A percentile compares a stretch with the other conserved stretches of the same genome.
Evolutionary conservation across 108 stramenopile genomes (phyloP).

Genomic region (Cyclostephanos invisitatus): DNA sequence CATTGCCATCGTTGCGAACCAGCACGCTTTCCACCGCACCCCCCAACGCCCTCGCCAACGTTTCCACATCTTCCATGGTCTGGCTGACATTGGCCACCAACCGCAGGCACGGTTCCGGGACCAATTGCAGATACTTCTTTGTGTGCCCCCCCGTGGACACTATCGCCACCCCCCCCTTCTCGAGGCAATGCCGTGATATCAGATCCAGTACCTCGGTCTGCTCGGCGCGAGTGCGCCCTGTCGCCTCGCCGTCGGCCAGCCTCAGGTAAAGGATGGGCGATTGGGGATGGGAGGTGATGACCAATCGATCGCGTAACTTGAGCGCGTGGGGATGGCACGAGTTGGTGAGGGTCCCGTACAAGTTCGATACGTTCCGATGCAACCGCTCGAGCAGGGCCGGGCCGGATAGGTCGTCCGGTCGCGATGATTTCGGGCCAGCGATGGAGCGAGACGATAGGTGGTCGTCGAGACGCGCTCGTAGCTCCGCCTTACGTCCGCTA

Average conservation of each 20-base stretch:
- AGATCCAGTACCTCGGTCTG: constrained; percentile 62
- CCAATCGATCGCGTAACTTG: constrained; percentile 48
- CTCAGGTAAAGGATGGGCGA: constrained; percentile 81
- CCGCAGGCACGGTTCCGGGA: constrained; percentile 79
- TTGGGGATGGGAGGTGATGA: constrained; percentile 68
- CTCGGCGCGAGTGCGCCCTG: constrained; percentile 40
- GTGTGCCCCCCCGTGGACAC: constrained; percentile 71
- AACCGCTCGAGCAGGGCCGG: constrained; percentile 21
- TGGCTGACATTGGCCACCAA: constrained; percentile 71
- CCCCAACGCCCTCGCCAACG: constrained; percentile 41
- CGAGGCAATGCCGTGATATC: constrained; percentile 72
- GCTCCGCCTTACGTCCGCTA: constrained; percentile 19
- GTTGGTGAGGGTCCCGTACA: constrained; percentile 40
- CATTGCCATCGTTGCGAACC: constrained; percentile 13
- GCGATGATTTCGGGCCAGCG: background rate
- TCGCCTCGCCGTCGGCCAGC: constrained; percentile 57
- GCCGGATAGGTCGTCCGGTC: constrained; percentile 34
- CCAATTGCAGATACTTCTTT: constrained; percentile 55
- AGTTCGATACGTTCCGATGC: constrained; percentile 23
- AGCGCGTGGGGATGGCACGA: constrained; percentile 42
- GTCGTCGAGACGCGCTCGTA: constrained; percentile 10
- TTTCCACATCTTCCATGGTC: constrained; percentile 68
- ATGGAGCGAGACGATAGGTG: background rate
- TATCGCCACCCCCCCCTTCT: constrained; percentile 57
- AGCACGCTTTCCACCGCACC: constrained; percentile 43